Evolutionary conservation across 202 grass and related monocot species (phyloP), one percentile per base, ranked within the genome.

Genomic region (Carex arenaria): DNA sequence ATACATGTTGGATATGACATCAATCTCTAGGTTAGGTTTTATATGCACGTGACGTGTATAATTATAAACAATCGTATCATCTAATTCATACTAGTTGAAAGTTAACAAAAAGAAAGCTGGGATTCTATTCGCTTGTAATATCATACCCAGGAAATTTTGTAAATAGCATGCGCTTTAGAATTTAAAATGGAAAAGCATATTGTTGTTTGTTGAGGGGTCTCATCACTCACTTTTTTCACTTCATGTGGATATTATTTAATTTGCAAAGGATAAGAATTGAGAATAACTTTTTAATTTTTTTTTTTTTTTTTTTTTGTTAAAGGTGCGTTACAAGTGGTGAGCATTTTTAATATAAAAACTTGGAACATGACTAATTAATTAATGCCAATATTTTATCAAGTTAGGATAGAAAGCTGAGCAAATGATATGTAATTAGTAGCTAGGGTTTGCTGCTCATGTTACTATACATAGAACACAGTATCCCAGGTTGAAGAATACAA

Each of bases 171-270:
- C 59, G 7, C n/a, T 22, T 61, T n/a, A n/a, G n/a, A n/a, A n/a
- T n/a, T n/a, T n/a, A 49, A 72, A 63, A 28, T 6, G 19, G 7
- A 63, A 43, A 72, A 72, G 10, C 7, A 72, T 20, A 18, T 72
- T 72, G 40, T 22, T 72, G n/a, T 49, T 72, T 72, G 68, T 45
- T 72, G 68, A 72, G 68, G 34, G 68, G 42, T 72, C 68, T 19
- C 42, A 49, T 72, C 68, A 49, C 10, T 47, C 42, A 30, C 62
- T 7, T 65, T 64, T 72, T 9, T 4, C 38, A 49, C 38, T 72
- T 72, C 61, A 28, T 13, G 0, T 10, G 10, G 10, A 64, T 26
- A 64, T 72, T 72, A 12, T 45, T 47, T 47, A 23, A 49, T 51
- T 47, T 49, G n/a, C 19, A 51, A 72, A 19, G 19, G 68, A 72